Evolutionary conservation across 2,329 filamentous ascomycete genomes (phyloP), one percentile per base, ranked within the genome.

Genomic region (Alternaria incomplexa): DNA sequence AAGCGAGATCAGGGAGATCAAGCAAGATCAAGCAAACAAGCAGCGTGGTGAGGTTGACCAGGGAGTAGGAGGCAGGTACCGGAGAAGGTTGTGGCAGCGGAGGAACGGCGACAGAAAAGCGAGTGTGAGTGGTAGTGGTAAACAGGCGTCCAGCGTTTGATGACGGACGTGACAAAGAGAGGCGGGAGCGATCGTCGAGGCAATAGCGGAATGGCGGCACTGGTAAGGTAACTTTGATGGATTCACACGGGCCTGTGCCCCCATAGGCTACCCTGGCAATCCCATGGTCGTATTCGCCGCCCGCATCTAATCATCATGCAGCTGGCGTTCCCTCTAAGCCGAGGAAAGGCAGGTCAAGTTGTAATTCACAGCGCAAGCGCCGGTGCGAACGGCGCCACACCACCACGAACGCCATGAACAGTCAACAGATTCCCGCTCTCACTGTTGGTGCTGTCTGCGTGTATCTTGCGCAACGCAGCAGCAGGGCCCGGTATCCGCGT

Each of bases 221-320:
- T 17, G 15, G 12, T 4, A 26, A 12, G 26, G 23, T 40, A 47
- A 50, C 22, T 50, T 43, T 50, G 26, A 28, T 57, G 5, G 9
- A 48, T 51, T 3, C 47, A 25, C 50, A 53, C 26, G 12, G 40
- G 40, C 36, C 53, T 23, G 30, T 40, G 51, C 44, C 48, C 43
- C 15, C 48, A 59, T 36, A 25, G 22, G 53, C 23, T 52, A 52
- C 40, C 25, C 50, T 46, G 53, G 47, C 56, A 44, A 47, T 50
- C 20, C 45, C 26, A 23, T 47, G 23, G 28, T 61, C 59, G 59
- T 53, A 64, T 61, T 43, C 20, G 17, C 26, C n/a, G 26, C 28
- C 23, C 11, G 56, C 63, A 60, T 60, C 63, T 54, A 56, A 56
- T 46, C 56, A 65, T 22, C 23, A 57, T 53, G 56, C 53, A 51